Conservation (phyloP, 805 yeast species). For the Tetrapisispora nanseiensis region DNA sequence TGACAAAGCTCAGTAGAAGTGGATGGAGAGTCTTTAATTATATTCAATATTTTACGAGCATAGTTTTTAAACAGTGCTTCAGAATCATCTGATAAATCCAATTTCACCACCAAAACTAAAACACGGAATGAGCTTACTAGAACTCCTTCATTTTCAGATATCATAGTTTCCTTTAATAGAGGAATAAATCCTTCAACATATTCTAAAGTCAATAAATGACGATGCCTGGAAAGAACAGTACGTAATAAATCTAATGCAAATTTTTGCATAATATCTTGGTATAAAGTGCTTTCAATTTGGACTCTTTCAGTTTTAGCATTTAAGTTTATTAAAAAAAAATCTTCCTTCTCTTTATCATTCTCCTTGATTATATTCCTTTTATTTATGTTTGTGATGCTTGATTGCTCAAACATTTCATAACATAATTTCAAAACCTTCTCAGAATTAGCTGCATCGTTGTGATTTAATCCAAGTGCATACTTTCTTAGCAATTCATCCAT, state of each 20-base stretch:
- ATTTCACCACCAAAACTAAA: constrained; percentile 46
- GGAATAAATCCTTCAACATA: constrained; percentile 71
- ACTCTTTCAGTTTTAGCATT: constrained; percentile 48
- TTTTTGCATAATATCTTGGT: constrained; percentile 54
- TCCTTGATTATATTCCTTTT: constrained; percentile 12
- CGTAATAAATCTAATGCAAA: constrained; percentile 70
- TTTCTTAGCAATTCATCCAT: constrained; percentile 71
- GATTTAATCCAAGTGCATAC: constrained; percentile 67
- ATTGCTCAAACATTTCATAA: constrained; percentile 56
- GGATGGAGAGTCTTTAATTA: constrained; percentile 66
- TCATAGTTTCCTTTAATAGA: constrained; percentile 47
- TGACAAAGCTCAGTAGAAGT: constrained; percentile 77
- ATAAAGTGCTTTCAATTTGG: constrained; percentile 46
- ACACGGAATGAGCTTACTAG: constrained; percentile 57
- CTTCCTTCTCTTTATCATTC: constrained; percentile 37
- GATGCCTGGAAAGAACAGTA: constrained; percentile 57
- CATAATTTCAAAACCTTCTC: constrained; percentile 59
- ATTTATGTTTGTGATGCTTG: constrained; percentile 28
- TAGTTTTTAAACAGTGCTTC: constrained; percentile 44
- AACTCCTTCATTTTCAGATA: constrained; percentile 69
- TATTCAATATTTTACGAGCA: constrained; percentile 48
- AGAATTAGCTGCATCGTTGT: constrained; percentile 50
- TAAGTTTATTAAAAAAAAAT: constrained; percentile 67
- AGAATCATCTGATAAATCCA: constrained; percentile 47
- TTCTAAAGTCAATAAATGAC: constrained; percentile 44